phyloP scores from a whole-genome alignment of 2,329 filamentous ascomycete genomes.

The Fusarium sp. region DNA sequence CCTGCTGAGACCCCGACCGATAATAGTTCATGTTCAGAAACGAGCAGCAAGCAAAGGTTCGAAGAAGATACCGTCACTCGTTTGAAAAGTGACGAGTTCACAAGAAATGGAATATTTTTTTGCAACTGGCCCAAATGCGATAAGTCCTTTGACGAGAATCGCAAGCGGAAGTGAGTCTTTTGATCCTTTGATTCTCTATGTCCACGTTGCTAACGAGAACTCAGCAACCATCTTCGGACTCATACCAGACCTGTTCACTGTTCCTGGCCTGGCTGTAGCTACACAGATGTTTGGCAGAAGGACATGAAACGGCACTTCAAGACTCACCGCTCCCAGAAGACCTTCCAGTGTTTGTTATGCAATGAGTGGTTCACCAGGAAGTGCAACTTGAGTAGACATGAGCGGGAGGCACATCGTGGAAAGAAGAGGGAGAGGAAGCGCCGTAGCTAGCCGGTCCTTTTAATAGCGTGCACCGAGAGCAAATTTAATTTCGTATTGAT shows the following conservation, averaged over 20 bases:
- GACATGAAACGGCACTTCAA: constrained; percentile 28
- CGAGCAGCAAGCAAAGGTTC: constrained; percentile 1
- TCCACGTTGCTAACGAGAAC: neutral
- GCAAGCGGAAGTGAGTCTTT: constrained; percentile 23
- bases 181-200: no score
- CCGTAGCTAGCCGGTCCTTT: neutral
- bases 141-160: constrained; percentile 1
- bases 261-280: constrained; percentile 1
- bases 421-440: constrained; percentile 4
- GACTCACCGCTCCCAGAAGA: constrained; percentile 13
- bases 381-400: constrained; percentile 18
- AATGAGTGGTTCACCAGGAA: constrained; percentile 3
- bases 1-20: neutral
- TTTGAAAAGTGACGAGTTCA: constrained; percentile 27
- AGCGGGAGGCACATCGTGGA: constrained; percentile 12
- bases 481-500: neutral
- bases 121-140: constrained; percentile 17
- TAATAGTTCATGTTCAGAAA: constrained; percentile 1
- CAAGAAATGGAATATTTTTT: constrained; percentile 17
- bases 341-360: constrained; percentile 3
- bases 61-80: constrained; percentile 10
- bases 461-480: neutral
- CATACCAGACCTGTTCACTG: constrained; percentile 33
- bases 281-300: constrained; percentile 9
- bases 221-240: constrained; percentile 34